A percentile compares a stretch with the other conserved stretches of the same genome.
phyloP scores from a whole-genome alignment of 495 filamentous ascomycete genomes.

The Talaromyces borbonicus region DNA sequence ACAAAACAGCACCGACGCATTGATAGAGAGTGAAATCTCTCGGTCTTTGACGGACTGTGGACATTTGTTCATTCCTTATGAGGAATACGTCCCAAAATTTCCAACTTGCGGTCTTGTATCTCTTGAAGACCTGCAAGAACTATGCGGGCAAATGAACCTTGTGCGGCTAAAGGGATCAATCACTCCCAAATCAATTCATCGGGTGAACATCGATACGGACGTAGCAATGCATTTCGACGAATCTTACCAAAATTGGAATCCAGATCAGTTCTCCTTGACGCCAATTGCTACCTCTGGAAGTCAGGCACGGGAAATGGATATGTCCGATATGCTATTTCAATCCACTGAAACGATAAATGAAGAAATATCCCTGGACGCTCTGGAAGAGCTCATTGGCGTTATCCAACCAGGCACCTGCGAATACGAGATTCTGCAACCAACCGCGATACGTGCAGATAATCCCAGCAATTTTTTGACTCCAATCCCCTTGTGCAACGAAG shows the following conservation, averaged over 20 bases:
- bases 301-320: background rate
- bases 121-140: constrained; percentile 5
- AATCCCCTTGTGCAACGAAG: background rate
- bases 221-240: too few relatives aligned
- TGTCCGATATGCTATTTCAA: background rate
- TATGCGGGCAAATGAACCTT: background rate
- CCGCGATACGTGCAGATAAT: background rate
- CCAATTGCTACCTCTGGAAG: background rate
- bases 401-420: background rate
- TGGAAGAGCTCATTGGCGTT: background rate
- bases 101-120: background rate
- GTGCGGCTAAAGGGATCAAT: background rate
- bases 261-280: too few relatives aligned
- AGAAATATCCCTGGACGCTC: background rate
- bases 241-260: too few relatives aligned
- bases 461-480: background rate
- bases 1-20: background rate
- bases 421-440: background rate
- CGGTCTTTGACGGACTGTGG: background rate
- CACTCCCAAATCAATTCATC: too few relatives aligned
- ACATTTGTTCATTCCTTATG: background rate
- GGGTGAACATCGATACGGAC: too few relatives aligned
- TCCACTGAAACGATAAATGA: background rate
- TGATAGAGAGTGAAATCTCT: constrained; percentile 1
- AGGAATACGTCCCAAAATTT: background rate